Base-by-base conservation (phyloP, 208 protist species). In the Wallacemonas rigidus region DNA sequence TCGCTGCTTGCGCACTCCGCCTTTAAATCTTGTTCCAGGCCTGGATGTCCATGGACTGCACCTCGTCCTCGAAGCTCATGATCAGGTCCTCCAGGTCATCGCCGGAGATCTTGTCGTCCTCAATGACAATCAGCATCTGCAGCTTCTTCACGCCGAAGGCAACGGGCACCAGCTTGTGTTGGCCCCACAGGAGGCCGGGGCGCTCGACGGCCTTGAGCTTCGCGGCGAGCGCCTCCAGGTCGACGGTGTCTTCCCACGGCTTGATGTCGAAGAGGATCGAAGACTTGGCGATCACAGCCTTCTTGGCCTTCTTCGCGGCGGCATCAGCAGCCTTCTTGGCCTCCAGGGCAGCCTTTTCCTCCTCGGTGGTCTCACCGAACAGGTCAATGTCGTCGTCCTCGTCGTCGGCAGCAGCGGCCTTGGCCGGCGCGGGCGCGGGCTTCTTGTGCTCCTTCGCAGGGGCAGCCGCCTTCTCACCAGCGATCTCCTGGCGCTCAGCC, bases 81-180 rank as follows among this genome's bases (percentile, higher is more conserved):
- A 99, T 97, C 77, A 93, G 67, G 36, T 99, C 96, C 82, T 98
- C 90, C 67, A 99, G 79, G 65, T 95, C 93, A 78, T 99, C 97
- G 44, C 89, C 86, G 48, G 88, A 95, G 67, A 98, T 85, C 86
- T 97, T 97, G 79, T 97, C 95, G 86, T 99, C 97, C 83, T 98
- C 96, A 81, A 99, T 94, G 44, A 97, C 88, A 67, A 89, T 87
- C 62, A 93, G 86, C 81, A 98, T 95, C 77, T 97, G 87, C n/a
- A 99, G 87, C 87, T 99, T 99, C 86, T 98, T 98, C 56, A 99
- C 93, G 70, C 97, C 97, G 74, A 97, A 99, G 44, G 92, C 97
- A 38, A 99, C 82, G 12, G 94, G 86, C 57, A 95, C 84, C 12
- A 97, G 80, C 84, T 98, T 97, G 77, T 89, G 74, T 67, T 92